Conservation (phyloP, 352 stramenopile species). For the Phytophthora fragariae region DNA sequence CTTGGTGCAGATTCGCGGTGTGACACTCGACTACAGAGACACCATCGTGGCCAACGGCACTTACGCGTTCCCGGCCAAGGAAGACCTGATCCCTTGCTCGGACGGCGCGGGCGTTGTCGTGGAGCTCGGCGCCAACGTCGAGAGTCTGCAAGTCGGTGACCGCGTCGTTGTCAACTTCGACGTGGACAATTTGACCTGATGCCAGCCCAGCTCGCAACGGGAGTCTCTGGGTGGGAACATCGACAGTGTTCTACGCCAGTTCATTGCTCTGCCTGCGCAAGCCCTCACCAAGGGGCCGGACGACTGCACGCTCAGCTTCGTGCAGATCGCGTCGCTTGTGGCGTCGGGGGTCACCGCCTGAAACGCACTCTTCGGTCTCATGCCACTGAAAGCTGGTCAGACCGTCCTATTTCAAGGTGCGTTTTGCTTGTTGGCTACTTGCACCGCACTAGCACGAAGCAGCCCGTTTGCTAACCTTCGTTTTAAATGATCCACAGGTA, state of each 20-base stretch:
- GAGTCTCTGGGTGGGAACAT: constrained; percentile 10
- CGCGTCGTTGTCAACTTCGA: constrained; percentile 16
- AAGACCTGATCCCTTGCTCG: constrained; percentile 7
- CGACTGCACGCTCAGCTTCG: constrained; percentile 2
- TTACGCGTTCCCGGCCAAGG: constrained; percentile 7
- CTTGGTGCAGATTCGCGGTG: constrained; percentile 24
- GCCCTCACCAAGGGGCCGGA: constrained; percentile 7
- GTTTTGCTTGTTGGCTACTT: not conserved
- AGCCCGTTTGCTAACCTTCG: not conserved
- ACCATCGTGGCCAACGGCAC: too few species aligned
- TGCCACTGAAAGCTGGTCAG: constrained; percentile 7
- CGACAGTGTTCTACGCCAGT: constrained; percentile 1
- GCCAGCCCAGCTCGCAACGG: not conserved
- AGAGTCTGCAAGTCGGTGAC: constrained; percentile 10
- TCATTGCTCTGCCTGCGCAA: constrained; percentile 1
- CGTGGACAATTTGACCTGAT: constrained; percentile 7
- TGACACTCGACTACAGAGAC: constrained; percentile 14
- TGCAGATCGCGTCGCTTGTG: constrained; percentile 13
- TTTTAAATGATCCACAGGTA: constrained; percentile 1
- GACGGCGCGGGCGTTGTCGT: not conserved
- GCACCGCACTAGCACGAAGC: not conserved
- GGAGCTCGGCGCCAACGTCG: not conserved
- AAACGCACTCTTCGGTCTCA: constrained; percentile 6
- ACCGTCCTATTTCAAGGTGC: constrained; percentile 10
- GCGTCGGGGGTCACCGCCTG: constrained; percentile 8